Percentiles rank a stretch among this genome's conserved stretches.
These are phyloP conservation scores for Phaffia tasmanica DNA, from an alignment of 768 basidiomycete genomes.

Conservation along the genomic window DNA sequence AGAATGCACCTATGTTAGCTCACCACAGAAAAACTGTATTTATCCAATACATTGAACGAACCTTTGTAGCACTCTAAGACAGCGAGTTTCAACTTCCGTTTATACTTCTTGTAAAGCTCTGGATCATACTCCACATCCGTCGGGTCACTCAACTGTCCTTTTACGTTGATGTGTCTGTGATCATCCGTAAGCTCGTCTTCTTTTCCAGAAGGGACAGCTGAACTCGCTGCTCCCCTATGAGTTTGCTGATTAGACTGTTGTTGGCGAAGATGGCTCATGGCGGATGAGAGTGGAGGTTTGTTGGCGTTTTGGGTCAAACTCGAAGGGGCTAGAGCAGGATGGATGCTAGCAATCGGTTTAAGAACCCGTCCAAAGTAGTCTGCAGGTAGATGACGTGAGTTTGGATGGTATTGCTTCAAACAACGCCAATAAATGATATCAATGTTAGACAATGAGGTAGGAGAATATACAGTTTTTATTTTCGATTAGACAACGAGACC, in stretches of 20 bases:
- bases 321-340: not conserved
- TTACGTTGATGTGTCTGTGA: slow-evolving; percentile 10
- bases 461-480: not conserved
- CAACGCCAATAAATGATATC: not conserved
- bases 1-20: not conserved
- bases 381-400: not conserved
- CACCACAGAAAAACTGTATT: not conserved
- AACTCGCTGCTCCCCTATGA: not conserved
- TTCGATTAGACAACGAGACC: not conserved
- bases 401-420: slow-evolving; percentile 11
- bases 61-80: slow-evolving; percentile 62
- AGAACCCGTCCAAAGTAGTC: slow-evolving; percentile 5
- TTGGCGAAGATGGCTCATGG: not conserved
- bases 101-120: slow-evolving; percentile 72
- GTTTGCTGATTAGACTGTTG: not conserved
- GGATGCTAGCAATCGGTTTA: not conserved
- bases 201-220: not conserved
- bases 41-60: not conserved
- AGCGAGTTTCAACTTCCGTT: slow-evolving; percentile 71
- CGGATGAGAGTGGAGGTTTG: not conserved
- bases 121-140: slow-evolving; percentile 45
- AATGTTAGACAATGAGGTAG: not conserved
- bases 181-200: not conserved
- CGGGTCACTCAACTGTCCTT: slow-evolving; percentile 28
- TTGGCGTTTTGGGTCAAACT: not conserved